Conservation (phyloP, 371 early-diverging fungal species). For the Choanephora cucurbitarum region DNA sequence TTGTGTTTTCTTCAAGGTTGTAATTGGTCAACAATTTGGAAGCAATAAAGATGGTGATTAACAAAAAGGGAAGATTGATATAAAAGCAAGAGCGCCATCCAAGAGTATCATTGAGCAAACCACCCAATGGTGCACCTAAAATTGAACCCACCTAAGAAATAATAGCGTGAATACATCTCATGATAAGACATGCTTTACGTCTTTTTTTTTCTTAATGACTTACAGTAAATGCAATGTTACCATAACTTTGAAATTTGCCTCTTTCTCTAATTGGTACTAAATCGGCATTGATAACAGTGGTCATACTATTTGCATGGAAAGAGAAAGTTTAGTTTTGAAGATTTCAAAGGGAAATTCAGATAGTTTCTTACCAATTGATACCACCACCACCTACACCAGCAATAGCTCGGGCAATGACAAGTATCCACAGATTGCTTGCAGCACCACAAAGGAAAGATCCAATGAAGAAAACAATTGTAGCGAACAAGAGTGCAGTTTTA, state of each 20-base stretch:
- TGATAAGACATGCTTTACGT: neutral
- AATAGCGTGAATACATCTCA: neutral
- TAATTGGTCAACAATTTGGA: slow-evolving; percentile 33
- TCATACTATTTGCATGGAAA: slow-evolving; percentile 22
- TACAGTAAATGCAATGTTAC: slow-evolving; percentile 48
- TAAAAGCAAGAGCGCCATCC: slow-evolving; percentile 79
- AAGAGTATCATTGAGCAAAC: slow-evolving; percentile 53
- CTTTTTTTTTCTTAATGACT: neutral
- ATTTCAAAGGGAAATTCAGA: neutral
- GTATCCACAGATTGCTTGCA: slow-evolving; percentile 54
- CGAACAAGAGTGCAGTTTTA: slow-evolving; percentile 51
- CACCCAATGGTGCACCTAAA: slow-evolving; percentile 49
- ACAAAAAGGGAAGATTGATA: slow-evolving; percentile 73
- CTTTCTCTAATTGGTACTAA: slow-evolving; percentile 52
- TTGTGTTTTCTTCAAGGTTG: slow-evolving; percentile 28
- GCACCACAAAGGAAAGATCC: slow-evolving; percentile 57
- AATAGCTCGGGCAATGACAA: slow-evolving; percentile 73
- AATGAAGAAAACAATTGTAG: slow-evolving; percentile 46
- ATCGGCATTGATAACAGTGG: slow-evolving; percentile 46
- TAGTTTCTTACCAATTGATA: slow-evolving; percentile 27
- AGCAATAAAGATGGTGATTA: slow-evolving; percentile 39
- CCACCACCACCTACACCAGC: slow-evolving; percentile 78
- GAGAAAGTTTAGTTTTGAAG: neutral
- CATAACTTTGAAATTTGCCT: slow-evolving; percentile 52
- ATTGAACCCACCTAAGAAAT: slow-evolving; percentile 28